Conservation (phyloP, 306 rosid genomes). For the Sindora glabra region DNA sequence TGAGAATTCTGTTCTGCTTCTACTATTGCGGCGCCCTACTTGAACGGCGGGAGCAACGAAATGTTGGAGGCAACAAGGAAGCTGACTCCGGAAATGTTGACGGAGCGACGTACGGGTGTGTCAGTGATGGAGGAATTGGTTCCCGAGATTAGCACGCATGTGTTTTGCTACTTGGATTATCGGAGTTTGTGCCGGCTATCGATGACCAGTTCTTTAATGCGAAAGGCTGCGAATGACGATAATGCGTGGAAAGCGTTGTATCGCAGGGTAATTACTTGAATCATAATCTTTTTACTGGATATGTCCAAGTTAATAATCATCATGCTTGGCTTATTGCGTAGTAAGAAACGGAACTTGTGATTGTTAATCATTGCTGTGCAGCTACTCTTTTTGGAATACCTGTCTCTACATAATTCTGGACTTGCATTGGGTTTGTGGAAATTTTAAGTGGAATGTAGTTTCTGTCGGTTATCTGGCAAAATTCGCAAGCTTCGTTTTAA, state of each 20-base stretch:
- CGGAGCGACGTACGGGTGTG: conserved; percentile 61
- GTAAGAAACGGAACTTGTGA: not conserved
- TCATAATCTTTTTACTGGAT: not conserved
- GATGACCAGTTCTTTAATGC: conserved; percentile 94
- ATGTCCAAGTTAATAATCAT: not conserved
- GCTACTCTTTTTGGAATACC: not conserved
- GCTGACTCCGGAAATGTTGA: conserved; percentile 4
- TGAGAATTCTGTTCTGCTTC: conserved; percentile 23
- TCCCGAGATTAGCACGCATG: conserved; percentile 97
- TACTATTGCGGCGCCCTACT: conserved; percentile 27
- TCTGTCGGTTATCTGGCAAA: not conserved
- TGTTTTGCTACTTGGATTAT: conserved; percentile 93
- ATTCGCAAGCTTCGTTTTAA: not conserved
- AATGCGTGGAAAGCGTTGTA: conserved; percentile 97
- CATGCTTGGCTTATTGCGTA: not conserved
- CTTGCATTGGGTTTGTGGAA: not conserved
- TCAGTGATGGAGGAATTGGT: conserved; percentile 99
- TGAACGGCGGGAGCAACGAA: conserved; percentile 52
- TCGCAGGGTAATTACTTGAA: conserved; percentile 55
- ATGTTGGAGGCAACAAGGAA: conserved; percentile 32
- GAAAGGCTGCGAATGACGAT: conserved; percentile 90
- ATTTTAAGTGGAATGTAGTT: not conserved
- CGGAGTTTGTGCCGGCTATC: conserved; percentile 92
- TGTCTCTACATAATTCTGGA: not conserved
- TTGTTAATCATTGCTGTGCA: not conserved